Evolutionary conservation across 2,329 filamentous ascomycete species (phyloP), one percentile per base, ranked within the genome.

Genomic region (Myriosclerotinia scirpicola): DNA sequence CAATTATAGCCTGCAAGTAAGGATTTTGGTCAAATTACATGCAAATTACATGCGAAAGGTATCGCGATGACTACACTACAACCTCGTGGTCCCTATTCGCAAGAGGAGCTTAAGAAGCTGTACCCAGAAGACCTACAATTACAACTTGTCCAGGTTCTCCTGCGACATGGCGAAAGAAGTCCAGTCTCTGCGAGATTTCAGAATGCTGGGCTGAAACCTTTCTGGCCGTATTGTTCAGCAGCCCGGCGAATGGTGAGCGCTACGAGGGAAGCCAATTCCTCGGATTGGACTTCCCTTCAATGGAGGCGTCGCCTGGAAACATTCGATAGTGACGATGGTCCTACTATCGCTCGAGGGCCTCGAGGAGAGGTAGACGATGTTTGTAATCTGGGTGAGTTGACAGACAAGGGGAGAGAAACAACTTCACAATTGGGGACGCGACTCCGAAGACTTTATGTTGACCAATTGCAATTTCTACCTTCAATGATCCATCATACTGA

Each of bases 221-320:
- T 87, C 79, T 99, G 95, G 95, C 92, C 95, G 1, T 98, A 97
- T 79, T 99, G 95, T 80, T 85, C 86, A 71, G 86, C 89, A 65
- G 91, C 90, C 30, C 85, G 87, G 67, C 88, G 89, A 71, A 84
- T 98, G 76, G 86, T 83, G 36, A 85, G 85, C 67, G 83, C 86
- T 68, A 83, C 88, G 34, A 80, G 86, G 70, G 55, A 82, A 82
- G 66, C 83, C 83, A 74, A 78, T 79, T 68, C 81, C 78, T 46
- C 55, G 9, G 69, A 75, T 63, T 77, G 75, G 75, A 69, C 69
- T 36, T 61, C 70, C 22, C 60, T 77, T 56, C 82, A 85, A 72
- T 89, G 86, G 85, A 83, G 88, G 72, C 86, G 93, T 68, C 87
- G 90, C 56, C 83, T 97, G 58, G 95, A 99, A 79, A 90, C 90